phyloP scores from a whole-genome alignment of 345 rosid species.

The thale cress (Arabidopsis thaliana) region DNA sequence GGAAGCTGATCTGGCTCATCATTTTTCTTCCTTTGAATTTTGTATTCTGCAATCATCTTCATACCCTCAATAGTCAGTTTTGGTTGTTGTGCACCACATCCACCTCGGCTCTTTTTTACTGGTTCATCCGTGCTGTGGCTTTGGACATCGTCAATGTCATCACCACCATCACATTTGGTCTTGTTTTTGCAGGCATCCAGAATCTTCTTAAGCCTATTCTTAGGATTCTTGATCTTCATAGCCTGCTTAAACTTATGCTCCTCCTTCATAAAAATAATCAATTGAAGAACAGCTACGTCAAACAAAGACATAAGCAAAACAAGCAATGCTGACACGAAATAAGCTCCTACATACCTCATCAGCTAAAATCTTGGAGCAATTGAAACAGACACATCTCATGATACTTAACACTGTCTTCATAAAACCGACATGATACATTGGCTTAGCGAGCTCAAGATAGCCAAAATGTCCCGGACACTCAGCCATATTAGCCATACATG shows the following conservation, averaged over 20 bases:
- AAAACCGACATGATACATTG: constrained; percentile 94
- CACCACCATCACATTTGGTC: constrained; percentile 89
- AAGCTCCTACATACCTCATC: constrained; percentile 65
- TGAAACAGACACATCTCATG: constrained; percentile 95
- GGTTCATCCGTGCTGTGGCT: constrained; percentile 75
- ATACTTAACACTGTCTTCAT: constrained; percentile 88
- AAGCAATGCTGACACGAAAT: not conserved
- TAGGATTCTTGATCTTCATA: constrained; percentile 88
- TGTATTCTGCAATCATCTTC: constrained; percentile 95
- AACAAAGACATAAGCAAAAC: constrained; percentile 6
- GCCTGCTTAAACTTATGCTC: constrained; percentile 97
- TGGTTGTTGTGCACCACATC: constrained; percentile 95
- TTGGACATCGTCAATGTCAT: constrained; percentile 72
- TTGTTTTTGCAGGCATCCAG: constrained; percentile 91
- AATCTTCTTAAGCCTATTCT: constrained; percentile 84
- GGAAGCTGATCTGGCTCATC: constrained; percentile 96
- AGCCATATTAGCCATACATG: constrained; percentile 93
- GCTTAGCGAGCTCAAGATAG: constrained; percentile 95
- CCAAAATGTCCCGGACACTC: constrained; percentile 98
- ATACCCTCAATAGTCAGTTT: constrained; percentile 92
- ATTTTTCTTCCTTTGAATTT: constrained; percentile 71
- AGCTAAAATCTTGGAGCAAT: constrained; percentile 89
- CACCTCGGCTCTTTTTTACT: constrained; percentile 80
- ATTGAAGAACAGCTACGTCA: constrained; percentile 7
- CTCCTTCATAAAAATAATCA: constrained; percentile 60